Percentiles rank a stretch among this genome's conserved stretches.
These are phyloP conservation scores for Ceratocystis papillata DNA, from an alignment of 2,329 filamentous ascomycete genomes.

Conservation along the genomic window DNA sequence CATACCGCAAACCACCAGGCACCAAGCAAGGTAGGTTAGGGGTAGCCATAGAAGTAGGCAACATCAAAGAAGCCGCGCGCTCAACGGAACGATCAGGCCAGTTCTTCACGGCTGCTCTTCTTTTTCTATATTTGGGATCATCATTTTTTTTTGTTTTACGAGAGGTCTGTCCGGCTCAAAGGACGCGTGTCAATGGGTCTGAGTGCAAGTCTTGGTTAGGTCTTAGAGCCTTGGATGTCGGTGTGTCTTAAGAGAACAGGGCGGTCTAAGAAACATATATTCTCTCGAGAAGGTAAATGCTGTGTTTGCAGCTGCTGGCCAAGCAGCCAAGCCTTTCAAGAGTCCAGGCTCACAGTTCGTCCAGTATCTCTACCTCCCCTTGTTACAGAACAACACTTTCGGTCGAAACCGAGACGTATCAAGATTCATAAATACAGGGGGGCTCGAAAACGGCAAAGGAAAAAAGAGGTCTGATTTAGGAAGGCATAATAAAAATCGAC, in stretches of 20 bases:
- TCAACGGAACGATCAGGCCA: not conserved
- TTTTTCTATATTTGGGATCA: not conserved
- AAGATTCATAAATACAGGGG: not conserved
- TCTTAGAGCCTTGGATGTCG: no score
- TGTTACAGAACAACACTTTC: conserved; percentile 9
- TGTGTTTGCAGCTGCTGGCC: not conserved
- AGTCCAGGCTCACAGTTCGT: not conserved
- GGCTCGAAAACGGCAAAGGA: not conserved
- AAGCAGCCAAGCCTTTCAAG: not conserved
- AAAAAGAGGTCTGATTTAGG: not conserved
- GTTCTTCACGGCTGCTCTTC: not conserved
- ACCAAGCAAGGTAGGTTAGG: no score
- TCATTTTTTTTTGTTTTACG: not conserved
- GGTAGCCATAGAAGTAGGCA: not conserved
- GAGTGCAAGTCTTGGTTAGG: not conserved
- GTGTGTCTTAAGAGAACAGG: no score
- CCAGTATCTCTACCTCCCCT: conserved; percentile 5
- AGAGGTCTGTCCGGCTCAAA: not conserved
- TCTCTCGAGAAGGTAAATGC: not conserved
- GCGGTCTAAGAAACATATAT: no score
- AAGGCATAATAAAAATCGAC: no score
- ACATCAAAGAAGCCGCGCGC: not conserved
- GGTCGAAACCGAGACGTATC: conserved; percentile 6
- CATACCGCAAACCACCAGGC: no score
- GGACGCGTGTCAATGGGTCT: not conserved